Evolutionary conservation across 257 asterid species (phyloP).

Genomic region (Paraleonurus japonicus): DNA sequence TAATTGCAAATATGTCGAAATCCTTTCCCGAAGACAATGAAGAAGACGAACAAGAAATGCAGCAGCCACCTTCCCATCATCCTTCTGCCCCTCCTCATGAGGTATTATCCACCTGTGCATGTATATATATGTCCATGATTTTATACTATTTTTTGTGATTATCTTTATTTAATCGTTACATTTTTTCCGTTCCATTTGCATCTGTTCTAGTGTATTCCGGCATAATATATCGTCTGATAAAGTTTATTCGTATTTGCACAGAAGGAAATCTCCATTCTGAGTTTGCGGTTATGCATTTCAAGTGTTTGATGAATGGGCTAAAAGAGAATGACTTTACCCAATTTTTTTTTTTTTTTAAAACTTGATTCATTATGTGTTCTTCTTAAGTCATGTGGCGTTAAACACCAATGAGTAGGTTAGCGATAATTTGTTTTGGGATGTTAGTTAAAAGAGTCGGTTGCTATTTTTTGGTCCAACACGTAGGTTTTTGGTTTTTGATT

Average conservation of each 20-base stretch:
- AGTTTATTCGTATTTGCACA: not conserved
- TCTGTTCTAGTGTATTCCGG: not conserved
- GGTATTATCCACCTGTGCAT: slow-evolving; percentile 40
- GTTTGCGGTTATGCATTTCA: slow-evolving; percentile 21
- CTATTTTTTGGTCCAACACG: not conserved
- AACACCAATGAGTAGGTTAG: slow-evolving; percentile 11
- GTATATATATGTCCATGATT: not conserved
- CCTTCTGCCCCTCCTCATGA: slow-evolving; percentile 86
- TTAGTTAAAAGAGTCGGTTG: not conserved
- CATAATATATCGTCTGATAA: not conserved
- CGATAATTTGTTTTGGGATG: not conserved
- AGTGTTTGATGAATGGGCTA: slow-evolving; percentile 30
- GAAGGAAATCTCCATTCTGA: not conserved
- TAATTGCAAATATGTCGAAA: slow-evolving; percentile 33
- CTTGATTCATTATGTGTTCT: not conserved
- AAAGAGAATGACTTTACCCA: not conserved
- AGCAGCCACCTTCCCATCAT: slow-evolving; percentile 48
- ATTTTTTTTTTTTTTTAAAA: not conserved
- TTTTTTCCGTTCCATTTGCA: not conserved
- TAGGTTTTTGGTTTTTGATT: not conserved
- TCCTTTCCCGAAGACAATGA: slow-evolving; percentile 26
- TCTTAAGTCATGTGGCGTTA: not conserved
- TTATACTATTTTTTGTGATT: not conserved
- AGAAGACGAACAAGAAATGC: slow-evolving; percentile 35
- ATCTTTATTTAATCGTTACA: not conserved